phyloP scores from a whole-genome alignment of 306 rosid genomes.

The Lotus japonicus region DNA sequence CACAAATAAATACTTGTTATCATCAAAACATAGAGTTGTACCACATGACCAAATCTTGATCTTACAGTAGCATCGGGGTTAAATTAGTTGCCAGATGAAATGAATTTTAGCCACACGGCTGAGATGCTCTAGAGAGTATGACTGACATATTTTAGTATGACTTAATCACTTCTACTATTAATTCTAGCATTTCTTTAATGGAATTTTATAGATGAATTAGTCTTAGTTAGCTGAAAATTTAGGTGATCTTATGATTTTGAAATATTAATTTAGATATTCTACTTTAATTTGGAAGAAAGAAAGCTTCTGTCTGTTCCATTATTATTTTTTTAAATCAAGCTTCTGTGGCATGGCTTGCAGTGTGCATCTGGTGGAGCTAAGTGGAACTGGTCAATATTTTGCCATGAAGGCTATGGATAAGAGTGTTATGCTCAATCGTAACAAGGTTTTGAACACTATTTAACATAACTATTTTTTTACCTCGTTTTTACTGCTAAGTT shows the following conservation, averaged over 20 bases:
- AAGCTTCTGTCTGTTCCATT: not conserved
- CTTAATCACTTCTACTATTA: not conserved
- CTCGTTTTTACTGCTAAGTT: not conserved
- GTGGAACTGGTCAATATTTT: slow-evolving; percentile 62
- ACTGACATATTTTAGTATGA: not conserved
- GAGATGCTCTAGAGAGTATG: not conserved
- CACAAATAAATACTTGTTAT: no score
- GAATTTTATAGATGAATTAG: not conserved
- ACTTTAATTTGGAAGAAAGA: not conserved
- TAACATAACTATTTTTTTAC: not conserved
- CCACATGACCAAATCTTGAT: no score
- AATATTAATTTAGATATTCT: not conserved
- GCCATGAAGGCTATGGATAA: slow-evolving; percentile 99
- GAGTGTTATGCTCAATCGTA: slow-evolving; percentile 81
- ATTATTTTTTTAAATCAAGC: not conserved
- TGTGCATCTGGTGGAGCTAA: slow-evolving; percentile 88
- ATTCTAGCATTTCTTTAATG: not conserved
- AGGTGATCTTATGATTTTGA: not conserved
- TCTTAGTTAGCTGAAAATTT: not conserved
- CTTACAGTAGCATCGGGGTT: not conserved
- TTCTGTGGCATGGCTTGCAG: slow-evolving; percentile 36
- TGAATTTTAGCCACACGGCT: not conserved
- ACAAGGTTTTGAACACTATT: slow-evolving; percentile 54
- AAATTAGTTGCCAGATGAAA: not conserved
- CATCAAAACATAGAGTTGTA: no score